Evolutionary conservation across 2,329 filamentous ascomycete species (phyloP).

Genomic region (Colletotrichum magnum): DNA sequence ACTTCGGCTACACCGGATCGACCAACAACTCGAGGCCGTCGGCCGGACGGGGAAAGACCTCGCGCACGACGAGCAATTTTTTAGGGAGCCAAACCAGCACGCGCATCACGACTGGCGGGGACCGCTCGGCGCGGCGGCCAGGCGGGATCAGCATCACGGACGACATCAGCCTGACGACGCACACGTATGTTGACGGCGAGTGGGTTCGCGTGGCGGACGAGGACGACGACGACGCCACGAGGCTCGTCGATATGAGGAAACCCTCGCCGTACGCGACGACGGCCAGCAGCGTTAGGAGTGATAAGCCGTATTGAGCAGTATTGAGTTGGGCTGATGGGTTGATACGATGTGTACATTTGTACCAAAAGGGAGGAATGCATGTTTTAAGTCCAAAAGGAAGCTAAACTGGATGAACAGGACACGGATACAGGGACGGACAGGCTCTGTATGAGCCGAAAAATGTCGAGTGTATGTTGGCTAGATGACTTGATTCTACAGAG

Average conservation of each 20-base stretch:
- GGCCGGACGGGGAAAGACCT: neutral
- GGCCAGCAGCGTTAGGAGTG: constrained; percentile 11
- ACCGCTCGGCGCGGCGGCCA: constrained; percentile 6
- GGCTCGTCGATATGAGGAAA: constrained; percentile 6
- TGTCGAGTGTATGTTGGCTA: neutral
- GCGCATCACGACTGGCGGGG: constrained; percentile 17
- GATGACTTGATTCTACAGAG: neutral
- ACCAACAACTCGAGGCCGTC: constrained; percentile 2
- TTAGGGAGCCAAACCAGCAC: constrained; percentile 21
- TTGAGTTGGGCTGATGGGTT: neutral
- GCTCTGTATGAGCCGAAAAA: too few relatives aligned
- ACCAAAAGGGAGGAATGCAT: too few relatives aligned
- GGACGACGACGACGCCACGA: constrained; percentile 16
- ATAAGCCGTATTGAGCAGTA: neutral
- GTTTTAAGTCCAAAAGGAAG: too few relatives aligned
- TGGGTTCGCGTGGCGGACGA: constrained; percentile 27
- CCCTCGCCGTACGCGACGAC: constrained; percentile 1
- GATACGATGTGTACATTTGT: neutral
- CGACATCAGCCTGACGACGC: constrained; percentile 26
- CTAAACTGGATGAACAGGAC: too few relatives aligned
- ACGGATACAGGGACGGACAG: too few relatives aligned
- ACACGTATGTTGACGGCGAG: constrained; percentile 16
- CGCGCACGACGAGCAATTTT: constrained; percentile 4
- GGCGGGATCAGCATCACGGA: constrained; percentile 24
- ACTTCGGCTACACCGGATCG: constrained; percentile 5